Evolutionary conservation across 352 stramenopile genomes (phyloP).

Genomic region (Phytophthora hybrid): DNA sequence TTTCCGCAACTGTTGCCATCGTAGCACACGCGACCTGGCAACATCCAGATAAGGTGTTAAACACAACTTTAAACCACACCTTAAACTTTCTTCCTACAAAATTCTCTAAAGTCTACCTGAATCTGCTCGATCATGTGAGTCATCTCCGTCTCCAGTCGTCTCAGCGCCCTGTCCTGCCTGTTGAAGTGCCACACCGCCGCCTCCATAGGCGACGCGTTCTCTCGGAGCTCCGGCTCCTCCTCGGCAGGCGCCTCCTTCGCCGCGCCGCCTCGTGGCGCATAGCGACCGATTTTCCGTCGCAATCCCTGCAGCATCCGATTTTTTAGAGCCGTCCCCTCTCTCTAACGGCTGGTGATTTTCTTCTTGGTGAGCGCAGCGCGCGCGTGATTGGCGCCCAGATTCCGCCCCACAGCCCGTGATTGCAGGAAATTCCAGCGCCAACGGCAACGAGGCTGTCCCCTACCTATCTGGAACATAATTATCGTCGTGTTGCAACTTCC

Average conservation of each 20-base stretch:
- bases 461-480: background rate
- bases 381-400: constrained; percentile 3
- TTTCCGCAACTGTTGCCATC: constrained; percentile 61
- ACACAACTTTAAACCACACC: constrained; percentile 5
- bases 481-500: constrained; percentile 34
- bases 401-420: background rate
- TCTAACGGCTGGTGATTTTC: background rate
- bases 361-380: constrained; percentile 8
- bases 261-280: constrained; percentile 22
- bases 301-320: constrained; percentile 63
- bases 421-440: constrained; percentile 18
- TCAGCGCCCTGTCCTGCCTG: constrained; percentile 58
- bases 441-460: constrained; percentile 28
- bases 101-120: constrained; percentile 41
- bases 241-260: constrained; percentile 20
- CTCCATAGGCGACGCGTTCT: constrained; percentile 43
- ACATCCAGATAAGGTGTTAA: background rate
- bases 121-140: constrained; percentile 66
- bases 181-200: constrained; percentile 57
- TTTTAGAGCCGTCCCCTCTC: background rate
- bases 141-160: constrained; percentile 57
- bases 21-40: constrained; percentile 46
- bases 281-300: constrained; percentile 67
- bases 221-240: constrained; percentile 12
- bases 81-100: background rate